Base-by-base conservation (phyloP, 169 alveolate genomes). In the Cryptosporidium meleagridis region DNA sequence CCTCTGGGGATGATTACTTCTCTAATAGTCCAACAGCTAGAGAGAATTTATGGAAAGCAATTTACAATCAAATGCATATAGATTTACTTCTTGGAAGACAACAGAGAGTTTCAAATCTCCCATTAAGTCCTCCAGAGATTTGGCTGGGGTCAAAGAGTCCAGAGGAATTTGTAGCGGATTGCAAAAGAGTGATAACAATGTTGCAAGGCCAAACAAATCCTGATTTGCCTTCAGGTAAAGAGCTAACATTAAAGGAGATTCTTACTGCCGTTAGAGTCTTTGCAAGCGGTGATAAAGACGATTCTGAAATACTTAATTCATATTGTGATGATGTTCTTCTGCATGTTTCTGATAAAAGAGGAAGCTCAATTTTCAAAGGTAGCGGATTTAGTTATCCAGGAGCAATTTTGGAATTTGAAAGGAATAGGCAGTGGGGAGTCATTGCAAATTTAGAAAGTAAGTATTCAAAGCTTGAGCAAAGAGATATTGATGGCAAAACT, bases 321-420 rank as follows among this genome's bases (percentile, higher is more conserved):
- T 80, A 29, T 48, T 80, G 89, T 12, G 29, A 59, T 5, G 89
- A 80, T 62, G 75, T 80, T 14, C 8, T 62, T 26, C 55, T 62
- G 23, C 55, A 80, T 61, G 35, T 80, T 21, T 35, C 75, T 41
- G 55, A 45, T 12, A 80, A 80, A 26, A 61, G 21, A 23, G 89
- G 89, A 2, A 51, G 35, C 18, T 62, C 89, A 0, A 31, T 80
- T 5, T 80, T 80, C 44, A 80, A 80, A 59, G 89, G 89, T 18
- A 80, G 80, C 41, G 89, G 89, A 21, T 80, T 80, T 48, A 41
- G 68, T 26, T 80, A 80, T 65, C 89, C 89, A 21, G 89, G 89
- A 41, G 72, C 89, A 45, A 80, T 80, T 61, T 39, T 80, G 26
- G 89, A 80, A 23, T 59, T 80, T 41, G 89, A 80, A 21, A 80